Evolutionary conservation across 1,139 yeast species (phyloP).

Genomic region (Debaryomyces psychrophilus): DNA sequence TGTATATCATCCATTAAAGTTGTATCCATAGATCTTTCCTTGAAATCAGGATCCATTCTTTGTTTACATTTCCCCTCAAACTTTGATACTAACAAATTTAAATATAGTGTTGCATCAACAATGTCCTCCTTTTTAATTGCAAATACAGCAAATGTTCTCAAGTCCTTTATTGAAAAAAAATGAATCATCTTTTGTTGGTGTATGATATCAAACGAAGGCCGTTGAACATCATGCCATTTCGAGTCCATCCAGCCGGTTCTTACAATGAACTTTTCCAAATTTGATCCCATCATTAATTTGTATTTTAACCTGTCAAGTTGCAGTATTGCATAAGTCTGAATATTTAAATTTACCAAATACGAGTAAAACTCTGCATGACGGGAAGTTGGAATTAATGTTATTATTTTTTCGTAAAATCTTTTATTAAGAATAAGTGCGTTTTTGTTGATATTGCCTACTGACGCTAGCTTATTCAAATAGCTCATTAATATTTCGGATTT

Average conservation of each 20-base stretch:
- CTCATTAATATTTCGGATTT: slow-evolving; percentile 26
- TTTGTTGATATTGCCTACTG: slow-evolving; percentile 28
- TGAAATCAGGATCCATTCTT: slow-evolving; percentile 14
- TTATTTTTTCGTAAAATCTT: slow-evolving; percentile 23
- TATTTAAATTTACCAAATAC: slow-evolving; percentile 38
- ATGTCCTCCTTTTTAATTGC: slow-evolving; percentile 34
- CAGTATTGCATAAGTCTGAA: slow-evolving; percentile 27
- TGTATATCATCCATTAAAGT: slow-evolving; percentile 28
- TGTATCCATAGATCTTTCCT: slow-evolving; percentile 19
- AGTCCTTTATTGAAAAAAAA: slow-evolving; percentile 35
- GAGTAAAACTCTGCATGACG: slow-evolving; percentile 33
- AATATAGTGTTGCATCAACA: slow-evolving; percentile 36
- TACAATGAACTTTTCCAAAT: slow-evolving; percentile 35
- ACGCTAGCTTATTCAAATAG: slow-evolving; percentile 28
- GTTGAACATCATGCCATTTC: slow-evolving; percentile 40
- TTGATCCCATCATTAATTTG: slow-evolving; percentile 31
- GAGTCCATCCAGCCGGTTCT: slow-evolving; percentile 43
- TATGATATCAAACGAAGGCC: slow-evolving; percentile 18
- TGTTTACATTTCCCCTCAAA: slow-evolving; percentile 34
- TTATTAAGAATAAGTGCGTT: slow-evolving; percentile 27
- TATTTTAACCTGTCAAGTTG: slow-evolving; percentile 26
- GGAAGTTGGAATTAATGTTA: slow-evolving; percentile 23
- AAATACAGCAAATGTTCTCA: slow-evolving; percentile 26
- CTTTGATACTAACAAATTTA: slow-evolving; percentile 40
- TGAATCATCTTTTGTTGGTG: slow-evolving; percentile 34